A percentile compares a stretch with the other conserved stretches of the same genome.
Conservation (phyloP, 2,329 filamentous ascomycete species). For the Phialophora chinensis region DNA sequence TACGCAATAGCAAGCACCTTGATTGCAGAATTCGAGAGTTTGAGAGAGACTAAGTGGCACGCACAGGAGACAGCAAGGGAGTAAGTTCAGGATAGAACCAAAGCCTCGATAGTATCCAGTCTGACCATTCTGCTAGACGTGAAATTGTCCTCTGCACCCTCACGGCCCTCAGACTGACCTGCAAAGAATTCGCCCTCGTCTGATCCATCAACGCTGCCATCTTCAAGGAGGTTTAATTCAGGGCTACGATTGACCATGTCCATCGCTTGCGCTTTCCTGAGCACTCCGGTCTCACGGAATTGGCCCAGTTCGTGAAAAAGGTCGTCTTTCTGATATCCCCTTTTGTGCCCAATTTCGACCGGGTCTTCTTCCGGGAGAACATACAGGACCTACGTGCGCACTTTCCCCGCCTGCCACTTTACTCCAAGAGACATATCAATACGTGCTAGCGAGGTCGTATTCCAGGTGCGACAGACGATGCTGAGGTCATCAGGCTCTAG, state of each 20-base stretch:
- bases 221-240: constrained; percentile 1
- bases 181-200: neutral
- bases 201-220: constrained; percentile 3
- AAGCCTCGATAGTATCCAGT: neutral
- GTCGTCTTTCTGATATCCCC: neutral
- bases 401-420: neutral
- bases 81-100: neutral
- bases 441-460: constrained; percentile 1
- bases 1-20: constrained; percentile 9
- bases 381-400: neutral
- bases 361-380: neutral
- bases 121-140: neutral
- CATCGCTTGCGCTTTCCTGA: neutral
- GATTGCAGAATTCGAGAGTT: constrained; percentile 2
- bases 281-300: neutral
- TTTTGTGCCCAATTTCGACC: neutral
- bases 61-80: neutral
- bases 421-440: neutral
- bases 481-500: neutral
- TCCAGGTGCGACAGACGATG: neutral
- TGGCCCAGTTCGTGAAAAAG: constrained; percentile 7
- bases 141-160: constrained; percentile 4
- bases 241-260: neutral
- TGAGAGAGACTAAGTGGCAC: neutral
- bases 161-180: neutral